Evolutionary conservation across 2,329 filamentous ascomycete species (phyloP).

Genomic region (Fusarium sulawesiense): DNA sequence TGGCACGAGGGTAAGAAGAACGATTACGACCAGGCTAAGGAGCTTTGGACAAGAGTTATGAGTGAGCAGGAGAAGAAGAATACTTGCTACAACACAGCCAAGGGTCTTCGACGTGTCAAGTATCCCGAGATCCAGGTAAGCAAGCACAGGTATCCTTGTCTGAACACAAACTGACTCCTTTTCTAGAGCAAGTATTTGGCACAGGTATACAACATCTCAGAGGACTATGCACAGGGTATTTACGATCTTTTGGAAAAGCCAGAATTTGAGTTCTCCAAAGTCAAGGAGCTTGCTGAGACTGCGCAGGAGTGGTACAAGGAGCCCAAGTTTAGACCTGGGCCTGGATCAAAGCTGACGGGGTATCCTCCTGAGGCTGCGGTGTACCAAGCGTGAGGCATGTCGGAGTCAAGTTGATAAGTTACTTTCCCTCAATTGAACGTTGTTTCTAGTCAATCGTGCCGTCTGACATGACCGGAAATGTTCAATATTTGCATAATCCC

Average conservation of each 20-base stretch:
- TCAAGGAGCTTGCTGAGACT: constrained; percentile 10
- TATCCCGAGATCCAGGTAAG: neutral
- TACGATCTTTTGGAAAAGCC: neutral
- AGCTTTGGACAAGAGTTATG: constrained; percentile 9
- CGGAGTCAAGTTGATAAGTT: accelerated
- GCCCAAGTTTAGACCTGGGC: constrained; percentile 1
- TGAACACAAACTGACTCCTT: neutral
- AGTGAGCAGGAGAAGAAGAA: constrained; percentile 12
- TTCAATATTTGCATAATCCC: neutral
- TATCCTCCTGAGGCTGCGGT: neutral
- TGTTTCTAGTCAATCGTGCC: neutral
- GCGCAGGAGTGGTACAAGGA: constrained; percentile 11
- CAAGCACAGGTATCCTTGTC: no score
- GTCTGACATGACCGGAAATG: neutral
- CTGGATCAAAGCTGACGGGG: neutral
- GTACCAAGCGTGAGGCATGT: neutral
- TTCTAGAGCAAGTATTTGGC: constrained; percentile 9
- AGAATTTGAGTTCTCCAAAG: neutral
- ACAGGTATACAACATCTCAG: constrained; percentile 1
- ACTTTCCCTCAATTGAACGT: neutral
- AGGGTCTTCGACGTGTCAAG: constrained; percentile 3
- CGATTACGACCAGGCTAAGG: neutral
- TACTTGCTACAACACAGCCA: constrained; percentile 4
- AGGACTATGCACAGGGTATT: constrained; percentile 4
- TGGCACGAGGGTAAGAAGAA: constrained; percentile 16